Percentiles rank a stretch among this genome's conserved stretches.
These are phyloP conservation scores for Sugiyamaella chiloensis DNA, from an alignment of 805 yeast species.

Conservation along the genomic window DNA sequence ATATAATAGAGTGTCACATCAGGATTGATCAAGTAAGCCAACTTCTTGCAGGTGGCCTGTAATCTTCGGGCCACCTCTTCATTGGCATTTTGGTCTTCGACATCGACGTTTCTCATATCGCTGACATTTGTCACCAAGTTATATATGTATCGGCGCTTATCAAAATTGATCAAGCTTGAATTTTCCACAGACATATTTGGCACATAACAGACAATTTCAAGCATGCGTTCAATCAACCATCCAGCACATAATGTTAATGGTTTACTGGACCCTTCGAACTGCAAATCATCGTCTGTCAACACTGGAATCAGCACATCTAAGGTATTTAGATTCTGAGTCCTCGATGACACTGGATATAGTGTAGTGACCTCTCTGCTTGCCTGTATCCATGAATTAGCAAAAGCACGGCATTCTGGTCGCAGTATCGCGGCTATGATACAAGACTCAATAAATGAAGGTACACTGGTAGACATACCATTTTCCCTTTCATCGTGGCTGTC, in stretches of 20 bases:
- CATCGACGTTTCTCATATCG: slow-evolving; percentile 37
- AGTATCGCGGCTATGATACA: slow-evolving; percentile 70
- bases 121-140: slow-evolving; percentile 56
- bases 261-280: slow-evolving; percentile 23
- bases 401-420: slow-evolving; percentile 75
- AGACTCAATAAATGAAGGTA: slow-evolving; percentile 84
- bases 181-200: slow-evolving; percentile 73
- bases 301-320: slow-evolving; percentile 30
- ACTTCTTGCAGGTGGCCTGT: slow-evolving; percentile 24
- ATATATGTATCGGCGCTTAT: slow-evolving; percentile 70
- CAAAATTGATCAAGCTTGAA: slow-evolving; percentile 72
- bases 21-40: slow-evolving; percentile 33
- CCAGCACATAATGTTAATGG: slow-evolving; percentile 83
- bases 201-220: slow-evolving; percentile 71
- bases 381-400: slow-evolving; percentile 64
- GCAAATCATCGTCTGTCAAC: slow-evolving; percentile 23
- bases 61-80: background rate
- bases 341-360: slow-evolving; percentile 18
- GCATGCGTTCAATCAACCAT: slow-evolving; percentile 78
- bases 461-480: slow-evolving; percentile 21
- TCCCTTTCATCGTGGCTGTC: background rate
- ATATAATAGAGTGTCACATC: slow-evolving; percentile 26
- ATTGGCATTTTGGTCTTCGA: slow-evolving; percentile 8
- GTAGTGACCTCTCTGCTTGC: slow-evolving; percentile 43
- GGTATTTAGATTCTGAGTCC: slow-evolving; percentile 6